These are phyloP conservation scores for Cryptosporidium ryanae DNA, from an alignment of 169 alveolate species.

Conservation along the genomic window DNA sequence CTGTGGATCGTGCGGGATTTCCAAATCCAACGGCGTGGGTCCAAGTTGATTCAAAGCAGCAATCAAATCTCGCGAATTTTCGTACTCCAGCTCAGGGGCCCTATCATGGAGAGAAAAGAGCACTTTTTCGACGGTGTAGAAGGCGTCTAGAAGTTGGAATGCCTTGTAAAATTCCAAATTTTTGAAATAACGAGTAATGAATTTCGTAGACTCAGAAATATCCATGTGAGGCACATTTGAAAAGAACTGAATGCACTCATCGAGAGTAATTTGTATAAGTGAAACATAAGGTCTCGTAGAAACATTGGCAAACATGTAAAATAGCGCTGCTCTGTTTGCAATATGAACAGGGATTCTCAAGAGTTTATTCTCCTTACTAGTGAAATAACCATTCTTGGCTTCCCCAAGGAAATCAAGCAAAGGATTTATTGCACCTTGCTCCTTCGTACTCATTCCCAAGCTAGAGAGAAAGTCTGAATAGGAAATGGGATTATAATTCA, in stretches of 20 bases:
- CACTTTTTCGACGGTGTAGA: neutral
- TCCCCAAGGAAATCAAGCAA: neutral
- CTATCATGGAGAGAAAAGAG: neutral
- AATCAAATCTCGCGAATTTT: neutral
- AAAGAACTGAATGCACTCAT: neutral
- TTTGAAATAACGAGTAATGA: neutral
- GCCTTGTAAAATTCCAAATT: constrained; percentile 18
- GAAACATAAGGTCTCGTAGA: neutral
- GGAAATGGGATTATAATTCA: neutral
- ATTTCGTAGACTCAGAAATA: neutral
- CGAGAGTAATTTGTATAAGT: neutral
- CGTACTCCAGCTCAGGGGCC: neutral
- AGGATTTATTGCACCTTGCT: neutral
- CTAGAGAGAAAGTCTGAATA: neutral
- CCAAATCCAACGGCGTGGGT: neutral
- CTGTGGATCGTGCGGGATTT: neutral
- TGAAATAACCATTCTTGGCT: neutral
- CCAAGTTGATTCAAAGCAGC: neutral
- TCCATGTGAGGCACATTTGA: neutral
- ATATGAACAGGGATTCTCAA: neutral
- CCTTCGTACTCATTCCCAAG: neutral
- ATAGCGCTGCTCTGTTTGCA: constrained; percentile 55
- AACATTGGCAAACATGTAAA: constrained; percentile 6
- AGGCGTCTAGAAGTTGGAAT: constrained; percentile 24
- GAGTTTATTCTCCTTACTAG: neutral